Evolutionary conservation across 2,329 filamentous ascomycete genomes (phyloP).

Genomic region (Talaromyces amestolkiae): DNA sequence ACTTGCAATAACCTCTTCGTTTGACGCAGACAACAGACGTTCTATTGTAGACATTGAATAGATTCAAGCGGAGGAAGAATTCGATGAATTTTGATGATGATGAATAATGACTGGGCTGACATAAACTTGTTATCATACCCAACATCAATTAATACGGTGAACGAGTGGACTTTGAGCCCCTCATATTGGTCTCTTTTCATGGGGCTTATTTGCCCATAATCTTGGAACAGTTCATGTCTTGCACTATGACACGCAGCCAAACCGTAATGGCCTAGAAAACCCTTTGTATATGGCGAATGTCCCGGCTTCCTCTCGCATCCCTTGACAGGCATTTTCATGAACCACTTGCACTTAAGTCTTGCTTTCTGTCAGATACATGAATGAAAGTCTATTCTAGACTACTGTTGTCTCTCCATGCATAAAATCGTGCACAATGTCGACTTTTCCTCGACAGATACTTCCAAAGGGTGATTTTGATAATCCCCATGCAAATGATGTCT

Average conservation of each 20-base stretch:
- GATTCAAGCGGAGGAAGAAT: background rate
- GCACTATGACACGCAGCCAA: background rate
- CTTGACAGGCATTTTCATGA: background rate
- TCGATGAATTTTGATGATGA: background rate
- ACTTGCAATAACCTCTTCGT: background rate
- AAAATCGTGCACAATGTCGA: background rate
- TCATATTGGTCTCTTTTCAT: background rate
- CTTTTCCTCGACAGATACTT: conserved; percentile 3
- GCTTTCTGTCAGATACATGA: background rate
- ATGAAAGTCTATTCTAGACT: background rate
- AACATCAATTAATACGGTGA: background rate
- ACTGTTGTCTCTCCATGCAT: background rate
- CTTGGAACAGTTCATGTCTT: background rate
- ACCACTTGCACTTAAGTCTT: background rate
- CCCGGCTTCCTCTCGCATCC: background rate
- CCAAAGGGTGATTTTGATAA: background rate
- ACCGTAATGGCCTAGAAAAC: background rate
- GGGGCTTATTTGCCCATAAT: background rate
- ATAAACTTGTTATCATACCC: background rate
- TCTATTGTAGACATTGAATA: background rate
- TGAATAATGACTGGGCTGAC: background rate
- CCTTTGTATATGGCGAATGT: background rate
- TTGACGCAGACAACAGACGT: background rate
- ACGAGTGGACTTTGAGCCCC: background rate
- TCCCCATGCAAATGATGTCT: background rate